These are phyloP conservation scores for Leucosporidium scottii DNA, from an alignment of 768 basidiomycete genomes.

Conservation along the genomic window DNA sequence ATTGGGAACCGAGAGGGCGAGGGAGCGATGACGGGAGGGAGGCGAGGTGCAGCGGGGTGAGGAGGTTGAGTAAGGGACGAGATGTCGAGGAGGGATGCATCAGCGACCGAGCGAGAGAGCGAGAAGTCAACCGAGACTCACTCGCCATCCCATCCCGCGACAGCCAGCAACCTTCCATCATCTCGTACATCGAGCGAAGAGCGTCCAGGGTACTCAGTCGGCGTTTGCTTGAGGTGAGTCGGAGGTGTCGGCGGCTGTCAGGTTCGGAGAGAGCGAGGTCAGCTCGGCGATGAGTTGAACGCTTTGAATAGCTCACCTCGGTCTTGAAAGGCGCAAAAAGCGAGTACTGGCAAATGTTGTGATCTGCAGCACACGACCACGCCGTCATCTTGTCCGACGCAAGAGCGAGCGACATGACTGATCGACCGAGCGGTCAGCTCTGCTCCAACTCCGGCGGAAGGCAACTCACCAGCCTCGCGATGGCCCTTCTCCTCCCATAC, in stretches of 20 bases:
- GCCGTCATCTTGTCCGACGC: constrained; percentile 15
- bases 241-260: neutral
- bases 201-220: constrained; percentile 22
- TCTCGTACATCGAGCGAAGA: constrained; percentile 61
- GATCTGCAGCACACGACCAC: constrained; percentile 36
- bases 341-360: constrained; percentile 33
- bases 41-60: too few species aligned
- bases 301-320: too few species aligned
- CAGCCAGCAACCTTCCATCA: constrained; percentile 70
- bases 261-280: neutral
- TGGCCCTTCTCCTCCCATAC: constrained; percentile 42
- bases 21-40: too few species aligned
- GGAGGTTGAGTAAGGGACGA: too few species aligned
- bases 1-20: too few species aligned
- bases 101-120: too few species aligned
- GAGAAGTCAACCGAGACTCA: constrained; percentile 44
- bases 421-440: too few species aligned
- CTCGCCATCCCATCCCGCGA: constrained; percentile 94
- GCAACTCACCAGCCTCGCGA: constrained; percentile 44
- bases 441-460: too few species aligned
- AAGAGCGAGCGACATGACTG: constrained; percentile 37
- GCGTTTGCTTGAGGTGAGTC: neutral
- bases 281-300: too few species aligned
- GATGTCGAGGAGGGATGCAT: too few species aligned
- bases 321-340: constrained; percentile 20